Evolutionary conservation across 257 asterid species (phyloP).

Genomic region (Rehmannia glutinosa): DNA sequence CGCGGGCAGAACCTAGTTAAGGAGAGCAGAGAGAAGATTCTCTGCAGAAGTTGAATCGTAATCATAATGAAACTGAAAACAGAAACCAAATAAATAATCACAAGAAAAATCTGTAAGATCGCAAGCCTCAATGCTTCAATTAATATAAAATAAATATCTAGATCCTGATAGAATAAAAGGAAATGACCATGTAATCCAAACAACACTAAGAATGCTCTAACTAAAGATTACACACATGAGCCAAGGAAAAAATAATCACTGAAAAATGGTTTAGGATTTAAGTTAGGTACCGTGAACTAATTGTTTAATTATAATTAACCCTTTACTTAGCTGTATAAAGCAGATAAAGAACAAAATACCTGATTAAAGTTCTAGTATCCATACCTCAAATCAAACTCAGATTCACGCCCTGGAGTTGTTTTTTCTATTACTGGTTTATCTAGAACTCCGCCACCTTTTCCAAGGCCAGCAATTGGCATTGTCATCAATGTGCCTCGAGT

Average conservation of each 20-base stretch:
- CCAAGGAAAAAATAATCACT: not conserved
- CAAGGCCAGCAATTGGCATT: slow-evolving; percentile 51
- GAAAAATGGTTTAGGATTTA: not conserved
- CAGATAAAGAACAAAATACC: slow-evolving; percentile 17
- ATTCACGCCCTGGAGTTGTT: slow-evolving; percentile 88
- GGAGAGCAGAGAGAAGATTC: too few relatives aligned
- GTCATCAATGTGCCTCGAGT: slow-evolving; percentile 46
- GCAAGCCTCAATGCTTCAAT: too few relatives aligned
- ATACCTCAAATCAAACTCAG: slow-evolving; percentile 94
- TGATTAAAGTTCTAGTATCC: slow-evolving; percentile 12
- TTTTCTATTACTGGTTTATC: slow-evolving; percentile 86
- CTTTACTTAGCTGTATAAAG: not conserved
- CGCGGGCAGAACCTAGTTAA: too few relatives aligned
- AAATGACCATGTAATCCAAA: too few relatives aligned
- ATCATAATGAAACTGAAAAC: too few relatives aligned
- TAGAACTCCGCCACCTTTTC: slow-evolving; percentile 85
- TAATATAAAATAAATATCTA: too few relatives aligned
- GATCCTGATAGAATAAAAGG: too few relatives aligned
- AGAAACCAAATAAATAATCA: too few relatives aligned
- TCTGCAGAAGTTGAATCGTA: too few relatives aligned
- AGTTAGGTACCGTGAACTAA: not conserved
- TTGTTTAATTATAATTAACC: not conserved
- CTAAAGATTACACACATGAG: not conserved
- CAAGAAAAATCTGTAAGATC: too few relatives aligned
- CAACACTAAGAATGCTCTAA: too few relatives aligned